Evolutionary conservation across 192 early-diverging fungal genomes (phyloP), one percentile per base, ranked within the genome.

Genomic region (Thamnidium elegans): DNA sequence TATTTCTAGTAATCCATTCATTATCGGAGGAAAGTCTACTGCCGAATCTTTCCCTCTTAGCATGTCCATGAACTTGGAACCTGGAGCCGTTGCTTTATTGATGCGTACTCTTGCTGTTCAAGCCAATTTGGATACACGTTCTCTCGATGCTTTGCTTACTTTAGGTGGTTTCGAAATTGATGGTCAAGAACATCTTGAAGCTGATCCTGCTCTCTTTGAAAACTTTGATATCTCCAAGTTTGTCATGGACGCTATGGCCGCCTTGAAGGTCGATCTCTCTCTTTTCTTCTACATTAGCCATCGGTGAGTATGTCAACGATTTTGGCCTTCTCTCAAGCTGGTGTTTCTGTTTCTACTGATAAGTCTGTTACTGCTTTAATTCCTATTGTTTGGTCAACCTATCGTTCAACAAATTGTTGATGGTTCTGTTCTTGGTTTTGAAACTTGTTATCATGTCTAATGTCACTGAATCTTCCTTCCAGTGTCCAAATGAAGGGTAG

Each of bases 351-450:
- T 45, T 6, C 51, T 21, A 78, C 80, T 14, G 84, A 86, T 68
- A 62, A 63, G 20, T 72, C 78, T 3, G 71, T 86, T 67, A 55
- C 71, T 48, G 72, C 72, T 46, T 63, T 86, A 7, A 76, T 83
- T 30, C 78, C 81, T 36, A 69, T 81, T 47, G 75, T 86, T n/a
- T 47, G 82, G 78, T 58, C 76, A 74, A 48, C 84, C 84, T 23
- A 80, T 86, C 69, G 84, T 81, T 13, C 79, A 80, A 64, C 60
- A 68, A 8, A 78, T 86, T 64, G 79, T 86, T 36, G 66, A 58
- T 54, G 67, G 26, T 48, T 72, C 78, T 3, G 32, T 34, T 13
- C 68, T 82, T 52, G 62, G 63, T 31, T 79, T 82, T 56, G 58
- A 77, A 10, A 63, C 68, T n/a, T 6, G 51, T 82, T 26, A 56